Base-by-base conservation (phyloP, 768 basidiomycete species). In the Kwoniella dejecticola region DNA sequence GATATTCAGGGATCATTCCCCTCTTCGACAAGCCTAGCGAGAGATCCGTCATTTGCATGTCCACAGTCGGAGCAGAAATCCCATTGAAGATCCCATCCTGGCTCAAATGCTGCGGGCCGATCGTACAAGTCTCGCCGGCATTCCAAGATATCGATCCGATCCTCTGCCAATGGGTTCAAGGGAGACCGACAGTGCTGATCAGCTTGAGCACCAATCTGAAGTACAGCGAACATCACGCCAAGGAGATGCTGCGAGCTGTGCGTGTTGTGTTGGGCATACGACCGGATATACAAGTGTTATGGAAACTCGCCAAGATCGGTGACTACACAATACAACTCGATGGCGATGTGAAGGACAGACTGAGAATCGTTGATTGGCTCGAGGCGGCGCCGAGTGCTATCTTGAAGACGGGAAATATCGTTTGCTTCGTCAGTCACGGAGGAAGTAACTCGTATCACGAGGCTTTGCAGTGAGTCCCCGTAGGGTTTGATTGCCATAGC, bases 361-460 rank as follows among this genome's bases (percentile, higher is more conserved):
- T 72, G 33, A 67, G 52, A 33, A 59, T 67, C 21, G 53, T 62
- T 24, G 49, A 56, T 11, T 72, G 70, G 70, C 42, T 72, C 7
- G 40, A 67, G 27, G 45, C 56, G 10, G 63, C 67, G 27, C 65
- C 65, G 13, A 24, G 59, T 24, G 29, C 57, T 38, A 52, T 72
- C 2, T 36, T 72, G n/a, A 49, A 26, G 23, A 64, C 46, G 6
- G 69, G 69, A 8, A 61, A 67, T 24, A 47, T 70, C 7, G 38
- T 27, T 19, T 52, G 46, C 44, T 55, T 41, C 50, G 44, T 57
- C 0, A 36, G 33, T 30, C 59, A 60, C 29, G 59, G 59, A 36
- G 59, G 59, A 2, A 60, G 59, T 33, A 60, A 60, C 29, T 60
- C 59, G 29, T 60, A 60, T 45, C 59, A 60, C 26, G 59, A 60